Percentiles rank a stretch among this genome's conserved stretches.
These are phyloP conservation scores for Suillus americanus DNA, from an alignment of 768 basidiomycete genomes.

Conservation along the genomic window DNA sequence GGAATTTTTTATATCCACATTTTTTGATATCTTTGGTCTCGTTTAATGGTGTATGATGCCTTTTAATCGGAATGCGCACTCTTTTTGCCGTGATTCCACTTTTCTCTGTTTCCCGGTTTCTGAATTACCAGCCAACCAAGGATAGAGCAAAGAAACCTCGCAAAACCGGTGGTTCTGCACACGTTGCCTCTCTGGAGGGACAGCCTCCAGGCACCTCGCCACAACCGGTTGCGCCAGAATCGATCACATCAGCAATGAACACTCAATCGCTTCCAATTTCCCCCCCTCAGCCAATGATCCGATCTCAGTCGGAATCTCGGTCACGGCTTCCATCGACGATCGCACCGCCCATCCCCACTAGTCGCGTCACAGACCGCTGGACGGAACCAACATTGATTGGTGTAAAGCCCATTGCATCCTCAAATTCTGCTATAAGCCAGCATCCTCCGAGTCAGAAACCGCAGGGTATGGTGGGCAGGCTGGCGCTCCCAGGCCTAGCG, in stretches of 20 bases:
- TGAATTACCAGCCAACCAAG: conserved; percentile 62
- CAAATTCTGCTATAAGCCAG: conserved; percentile 1
- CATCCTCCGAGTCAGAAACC: conserved; percentile 12
- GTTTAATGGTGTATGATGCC: conserved; percentile 32
- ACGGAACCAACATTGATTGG: conserved; percentile 32
- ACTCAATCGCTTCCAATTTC: conserved; percentile 2
- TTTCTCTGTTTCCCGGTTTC: conserved; percentile 14
- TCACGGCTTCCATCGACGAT: conserved; percentile 7
- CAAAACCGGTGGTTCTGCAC: conserved; percentile 36
- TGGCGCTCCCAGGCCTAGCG: conserved; percentile 42
- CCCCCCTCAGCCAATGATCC: background rate
- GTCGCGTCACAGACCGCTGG: conserved; percentile 33
- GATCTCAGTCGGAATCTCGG: conserved; percentile 4
- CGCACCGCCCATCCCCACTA: conserved; percentile 10
- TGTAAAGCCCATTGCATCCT: conserved; percentile 22
- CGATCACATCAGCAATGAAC: background rate
- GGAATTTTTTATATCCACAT: conserved; percentile 16
- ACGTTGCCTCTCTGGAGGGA: conserved; percentile 8
- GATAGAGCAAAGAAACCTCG: conserved; percentile 68
- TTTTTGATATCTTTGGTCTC: conserved; percentile 15
- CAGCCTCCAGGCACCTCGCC: background rate
- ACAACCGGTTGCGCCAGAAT: background rate
- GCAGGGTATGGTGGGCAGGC: conserved; percentile 35
- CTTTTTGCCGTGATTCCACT: conserved; percentile 17
- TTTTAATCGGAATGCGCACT: conserved; percentile 25